Evolutionary conservation across 306 rosid genomes (phyloP).

Genomic region (Fragaria nilgerrensis): DNA sequence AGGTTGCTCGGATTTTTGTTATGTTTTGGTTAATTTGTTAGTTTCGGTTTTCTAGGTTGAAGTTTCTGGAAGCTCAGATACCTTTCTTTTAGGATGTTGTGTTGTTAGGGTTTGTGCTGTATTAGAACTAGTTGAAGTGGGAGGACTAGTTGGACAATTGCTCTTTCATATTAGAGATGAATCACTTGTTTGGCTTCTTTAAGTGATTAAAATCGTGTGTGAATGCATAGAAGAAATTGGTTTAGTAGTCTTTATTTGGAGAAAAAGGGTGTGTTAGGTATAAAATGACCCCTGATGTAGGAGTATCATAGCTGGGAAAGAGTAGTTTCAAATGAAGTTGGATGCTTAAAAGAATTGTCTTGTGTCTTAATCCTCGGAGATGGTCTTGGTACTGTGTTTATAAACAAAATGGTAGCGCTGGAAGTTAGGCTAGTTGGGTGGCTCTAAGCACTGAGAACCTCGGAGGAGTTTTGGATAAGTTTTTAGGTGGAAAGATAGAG

Average conservation of each 20-base stretch:
- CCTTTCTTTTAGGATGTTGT: neutral
- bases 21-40: neutral
- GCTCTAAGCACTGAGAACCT: neutral
- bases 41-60: neutral
- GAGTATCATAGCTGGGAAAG: neutral
- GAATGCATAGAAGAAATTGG: neutral
- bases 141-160: neutral
- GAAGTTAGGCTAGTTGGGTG: neutral
- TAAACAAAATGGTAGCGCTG: neutral
- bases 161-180: neutral
- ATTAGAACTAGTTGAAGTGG: neutral
- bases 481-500: neutral
- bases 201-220: neutral
- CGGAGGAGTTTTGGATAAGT: neutral
- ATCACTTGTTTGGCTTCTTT: neutral
- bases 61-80: neutral
- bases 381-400: neutral
- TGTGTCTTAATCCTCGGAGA: neutral
- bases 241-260: neutral
- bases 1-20: neutral
- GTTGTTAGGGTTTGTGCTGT: constrained; percentile 17
- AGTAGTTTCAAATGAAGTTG: neutral
- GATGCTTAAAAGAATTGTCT: neutral
- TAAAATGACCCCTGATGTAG: neutral
- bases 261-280: neutral